Conservation (phyloP, 208 protist species). For the Trypanosoma mega region DNA sequence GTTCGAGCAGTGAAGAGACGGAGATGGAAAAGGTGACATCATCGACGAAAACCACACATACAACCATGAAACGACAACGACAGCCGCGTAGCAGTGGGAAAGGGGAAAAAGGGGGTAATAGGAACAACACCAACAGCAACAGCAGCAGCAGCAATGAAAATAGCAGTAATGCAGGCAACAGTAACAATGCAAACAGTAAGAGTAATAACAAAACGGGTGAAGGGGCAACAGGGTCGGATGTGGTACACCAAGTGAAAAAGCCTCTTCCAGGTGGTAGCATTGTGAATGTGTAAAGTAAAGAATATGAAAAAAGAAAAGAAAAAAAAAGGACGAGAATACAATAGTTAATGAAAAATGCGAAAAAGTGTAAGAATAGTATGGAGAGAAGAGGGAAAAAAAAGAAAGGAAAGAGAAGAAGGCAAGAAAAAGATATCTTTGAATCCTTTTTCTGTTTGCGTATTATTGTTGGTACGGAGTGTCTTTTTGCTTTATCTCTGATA, state of each 20-base stretch:
- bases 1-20: too few species aligned
- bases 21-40: not conserved
- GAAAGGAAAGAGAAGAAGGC: too few species aligned
- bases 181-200: not conserved
- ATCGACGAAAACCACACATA: not conserved
- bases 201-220: not conserved
- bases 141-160: not conserved
- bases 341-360: too few species aligned
- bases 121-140: slow-evolving; percentile 11
- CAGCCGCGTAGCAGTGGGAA: not conserved
- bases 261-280: not conserved
- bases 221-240: not conserved
- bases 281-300: not conserved
- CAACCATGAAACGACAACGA: not conserved
- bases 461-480: too few species aligned
- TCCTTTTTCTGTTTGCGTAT: too few species aligned
- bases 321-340: too few species aligned
- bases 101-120: not conserved
- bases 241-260: not conserved
- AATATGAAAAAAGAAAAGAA: too few species aligned
- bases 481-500: too few species aligned
- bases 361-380: too few species aligned
- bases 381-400: too few species aligned
- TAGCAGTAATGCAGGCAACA: not conserved
- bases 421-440: too few species aligned